Conservation (phyloP, 108 stramenopile species). For the Fragilaria radians region DNA sequence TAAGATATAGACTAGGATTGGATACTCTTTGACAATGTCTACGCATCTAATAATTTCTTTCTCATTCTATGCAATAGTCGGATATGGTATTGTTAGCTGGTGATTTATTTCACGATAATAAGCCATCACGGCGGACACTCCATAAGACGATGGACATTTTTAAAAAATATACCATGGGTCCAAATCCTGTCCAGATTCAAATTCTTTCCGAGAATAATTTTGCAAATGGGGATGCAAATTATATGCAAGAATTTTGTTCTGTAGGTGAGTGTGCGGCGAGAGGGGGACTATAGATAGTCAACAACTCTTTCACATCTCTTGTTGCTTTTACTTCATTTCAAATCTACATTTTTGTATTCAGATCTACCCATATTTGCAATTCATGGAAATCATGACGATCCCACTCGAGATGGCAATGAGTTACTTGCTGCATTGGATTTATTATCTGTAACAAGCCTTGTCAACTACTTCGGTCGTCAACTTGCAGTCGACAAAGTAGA, state of each 20-base stretch:
- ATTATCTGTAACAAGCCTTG: conserved; percentile 75
- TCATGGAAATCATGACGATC: conserved; percentile 97
- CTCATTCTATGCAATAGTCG: too few species aligned
- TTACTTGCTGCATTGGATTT: conserved; percentile 90
- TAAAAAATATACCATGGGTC: conserved; percentile 87
- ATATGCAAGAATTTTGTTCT: conserved; percentile 82
- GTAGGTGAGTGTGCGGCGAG: conserved; percentile 47
- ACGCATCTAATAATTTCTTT: too few species aligned
- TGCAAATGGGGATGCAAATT: conserved; percentile 69
- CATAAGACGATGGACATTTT: conserved; percentile 89
- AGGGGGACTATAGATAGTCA: too few species aligned
- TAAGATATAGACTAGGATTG: conserved; percentile 10
- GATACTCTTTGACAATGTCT: too few species aligned
- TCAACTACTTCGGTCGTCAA: conserved; percentile 97
- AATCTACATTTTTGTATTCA: too few species aligned
- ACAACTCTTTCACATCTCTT: too few species aligned
- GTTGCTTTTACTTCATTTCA: too few species aligned
- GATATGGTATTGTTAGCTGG: conserved; percentile 93
- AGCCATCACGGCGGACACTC: conserved; percentile 85
- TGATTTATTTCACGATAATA: conserved; percentile 97
- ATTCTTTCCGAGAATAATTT: conserved; percentile 54
- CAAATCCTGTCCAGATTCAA: conserved; percentile 78
- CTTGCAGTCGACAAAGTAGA: conserved; percentile 83
- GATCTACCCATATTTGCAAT: conserved; percentile 95
- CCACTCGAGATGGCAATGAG: conserved; percentile 61